Evolutionary conservation across 306 rosid genomes (phyloP).

Genomic region (Luffa aegyptiaca): DNA sequence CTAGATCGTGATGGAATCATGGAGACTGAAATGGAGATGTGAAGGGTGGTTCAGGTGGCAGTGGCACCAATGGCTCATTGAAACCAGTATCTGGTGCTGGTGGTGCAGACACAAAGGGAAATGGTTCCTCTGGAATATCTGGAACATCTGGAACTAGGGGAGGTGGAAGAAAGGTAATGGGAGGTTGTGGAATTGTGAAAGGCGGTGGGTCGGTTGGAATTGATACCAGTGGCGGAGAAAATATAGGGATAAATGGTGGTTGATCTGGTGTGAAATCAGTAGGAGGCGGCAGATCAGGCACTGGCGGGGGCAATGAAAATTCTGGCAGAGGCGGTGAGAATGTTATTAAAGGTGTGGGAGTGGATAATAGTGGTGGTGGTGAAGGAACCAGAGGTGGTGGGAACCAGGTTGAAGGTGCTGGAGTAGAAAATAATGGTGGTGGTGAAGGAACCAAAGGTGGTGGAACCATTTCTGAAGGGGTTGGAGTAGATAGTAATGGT

Average conservation of each 20-base stretch:
- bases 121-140: slow-evolving; percentile 25
- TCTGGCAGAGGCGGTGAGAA: slow-evolving; percentile 34
- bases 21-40: slow-evolving; percentile 15
- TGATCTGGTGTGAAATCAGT: slow-evolving; percentile 20
- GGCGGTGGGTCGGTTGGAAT: slow-evolving; percentile 29
- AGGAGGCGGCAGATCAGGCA: slow-evolving; percentile 26
- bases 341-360: slow-evolving; percentile 24
- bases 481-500: slow-evolving; percentile 17
- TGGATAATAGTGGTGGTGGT: slow-evolving; percentile 26
- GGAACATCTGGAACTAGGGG: slow-evolving; percentile 34
- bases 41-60: slow-evolving; percentile 19
- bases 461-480: slow-evolving; percentile 23
- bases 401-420: slow-evolving; percentile 23
- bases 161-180: slow-evolving; percentile 28
- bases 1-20: slow-evolving; percentile 10
- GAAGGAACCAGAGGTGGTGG: slow-evolving; percentile 35
- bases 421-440: slow-evolving; percentile 21
- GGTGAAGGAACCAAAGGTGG: slow-evolving; percentile 37
- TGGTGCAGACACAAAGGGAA: slow-evolving; percentile 26
- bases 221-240: slow-evolving; percentile 33
- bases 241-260: slow-evolving; percentile 42
- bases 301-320: slow-evolving; percentile 30
- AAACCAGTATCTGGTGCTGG: slow-evolving; percentile 21
- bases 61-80: slow-evolving; percentile 20
- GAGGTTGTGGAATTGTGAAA: slow-evolving; percentile 20